phyloP scores from a whole-genome alignment of 768 basidiomycete genomes.

The Rhizopogon vesiculosus region DNA sequence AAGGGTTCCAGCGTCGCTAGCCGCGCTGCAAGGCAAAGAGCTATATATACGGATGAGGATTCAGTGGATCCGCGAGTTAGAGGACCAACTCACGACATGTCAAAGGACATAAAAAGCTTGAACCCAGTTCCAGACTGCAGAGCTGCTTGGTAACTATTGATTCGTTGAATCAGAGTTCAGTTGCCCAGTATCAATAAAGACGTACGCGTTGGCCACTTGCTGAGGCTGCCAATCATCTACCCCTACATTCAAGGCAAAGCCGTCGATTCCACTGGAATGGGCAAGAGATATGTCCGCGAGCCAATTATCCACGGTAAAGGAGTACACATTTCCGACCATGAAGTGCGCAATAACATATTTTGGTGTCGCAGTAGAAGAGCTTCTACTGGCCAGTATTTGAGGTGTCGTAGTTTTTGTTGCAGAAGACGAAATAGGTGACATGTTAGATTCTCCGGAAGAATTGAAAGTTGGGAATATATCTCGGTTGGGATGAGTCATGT shows the following conservation, averaged over 20 bases:
- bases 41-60: conserved; percentile 22
- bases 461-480: background rate
- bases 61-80: background rate
- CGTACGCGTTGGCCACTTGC: conserved; percentile 61
- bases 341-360: conserved; percentile 56
- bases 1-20: conserved; percentile 44
- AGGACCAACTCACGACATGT: conserved; percentile 57
- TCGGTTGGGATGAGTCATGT: background rate
- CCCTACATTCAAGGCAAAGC: conserved; percentile 70
- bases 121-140: conserved; percentile 47
- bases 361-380: conserved; percentile 4
- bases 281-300: conserved; percentile 54
- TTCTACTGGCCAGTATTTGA: background rate
- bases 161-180: conserved; percentile 11
- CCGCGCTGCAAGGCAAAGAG: conserved; percentile 47
- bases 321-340: conserved; percentile 64
- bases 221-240: conserved; percentile 56
- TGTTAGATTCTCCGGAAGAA: background rate
- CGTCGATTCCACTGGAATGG: conserved; percentile 55
- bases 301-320: conserved; percentile 42
- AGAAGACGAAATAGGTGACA: background rate
- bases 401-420: background rate
- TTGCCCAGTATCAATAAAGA: conserved; percentile 8
- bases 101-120: conserved; percentile 74
- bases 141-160: conserved; percentile 51